These are phyloP conservation scores for Microstroma glucosiphilum DNA, from an alignment of 1,284 basidiomycete species.

Conservation along the genomic window DNA sequence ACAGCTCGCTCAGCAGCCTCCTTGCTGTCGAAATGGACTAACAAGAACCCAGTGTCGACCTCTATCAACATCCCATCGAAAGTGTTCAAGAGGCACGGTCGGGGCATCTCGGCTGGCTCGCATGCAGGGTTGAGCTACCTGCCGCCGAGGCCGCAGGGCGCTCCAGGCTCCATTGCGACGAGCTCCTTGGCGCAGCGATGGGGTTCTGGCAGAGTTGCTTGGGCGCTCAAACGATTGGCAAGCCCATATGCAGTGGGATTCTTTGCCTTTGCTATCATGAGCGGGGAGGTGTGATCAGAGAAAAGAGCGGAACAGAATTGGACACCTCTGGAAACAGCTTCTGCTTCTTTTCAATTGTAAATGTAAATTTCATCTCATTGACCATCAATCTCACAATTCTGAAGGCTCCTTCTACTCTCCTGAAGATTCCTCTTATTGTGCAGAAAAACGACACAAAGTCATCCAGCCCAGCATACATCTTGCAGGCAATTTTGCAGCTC, in stretches of 20 bases:
- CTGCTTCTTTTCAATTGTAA: too few species aligned
- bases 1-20: conserved; percentile 11
- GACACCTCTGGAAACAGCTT: too few species aligned
- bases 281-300: conserved; percentile 32
- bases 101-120: neutral
- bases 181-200: conserved; percentile 21
- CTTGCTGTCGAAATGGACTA: conserved; percentile 12
- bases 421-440: too few species aligned
- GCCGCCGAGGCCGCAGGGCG: neutral
- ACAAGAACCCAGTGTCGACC: conserved; percentile 16
- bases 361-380: too few species aligned
- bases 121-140: neutral
- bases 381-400: too few species aligned
- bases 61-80: neutral
- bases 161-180: conserved; percentile 13
- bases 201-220: conserved; percentile 31
- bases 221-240: conserved; percentile 31
- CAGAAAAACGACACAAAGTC: too few species aligned
- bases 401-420: too few species aligned
- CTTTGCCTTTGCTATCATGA: conserved; percentile 45
- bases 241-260: conserved; percentile 48
- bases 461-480: too few species aligned
- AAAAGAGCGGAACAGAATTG: too few species aligned
- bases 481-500: too few species aligned
- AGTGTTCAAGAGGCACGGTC: neutral